Percentiles rank a stretch among this genome's conserved stretches.
Evolutionary conservation across 1,284 basidiomycete genomes (phyloP).

Genomic region (Cutaneotrichosporon sp.): DNA sequence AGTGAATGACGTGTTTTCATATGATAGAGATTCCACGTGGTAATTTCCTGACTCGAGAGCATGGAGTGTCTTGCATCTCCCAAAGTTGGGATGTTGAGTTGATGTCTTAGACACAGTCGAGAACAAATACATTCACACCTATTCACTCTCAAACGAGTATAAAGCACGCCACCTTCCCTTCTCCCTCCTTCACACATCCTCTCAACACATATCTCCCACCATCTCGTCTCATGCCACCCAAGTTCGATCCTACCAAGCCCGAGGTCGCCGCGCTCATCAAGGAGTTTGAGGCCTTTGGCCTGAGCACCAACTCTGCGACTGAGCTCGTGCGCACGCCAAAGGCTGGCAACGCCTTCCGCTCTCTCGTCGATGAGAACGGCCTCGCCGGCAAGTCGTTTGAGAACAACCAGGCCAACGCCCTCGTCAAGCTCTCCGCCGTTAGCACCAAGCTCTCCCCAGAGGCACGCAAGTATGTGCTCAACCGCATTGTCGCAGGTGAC

Average conservation of each 20-base stretch:
- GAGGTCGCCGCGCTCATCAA: conserved; percentile 58
- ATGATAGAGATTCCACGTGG: background rate
- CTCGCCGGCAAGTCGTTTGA: conserved; percentile 61
- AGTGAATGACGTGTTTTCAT: background rate
- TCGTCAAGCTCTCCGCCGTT: conserved; percentile 68
- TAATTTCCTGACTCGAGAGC: background rate
- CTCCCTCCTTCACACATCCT: background rate
- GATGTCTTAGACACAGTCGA: background rate
- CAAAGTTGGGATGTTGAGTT: background rate
- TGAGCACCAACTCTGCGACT: conserved; percentile 73
- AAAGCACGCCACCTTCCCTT: background rate
- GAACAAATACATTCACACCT: background rate
- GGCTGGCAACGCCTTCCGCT: conserved; percentile 67
- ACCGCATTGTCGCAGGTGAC: conserved; percentile 67
- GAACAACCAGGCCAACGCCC: conserved; percentile 75
- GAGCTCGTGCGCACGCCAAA: conserved; percentile 80
- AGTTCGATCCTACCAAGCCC: conserved; percentile 57
- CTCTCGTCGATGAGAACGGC: conserved; percentile 65
- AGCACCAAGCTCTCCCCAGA: conserved; percentile 62
- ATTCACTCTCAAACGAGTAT: background rate
- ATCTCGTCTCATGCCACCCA: conserved; percentile 54
- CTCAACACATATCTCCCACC: background rate
- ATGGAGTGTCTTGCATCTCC: background rate
- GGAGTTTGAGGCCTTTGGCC: conserved; percentile 76
- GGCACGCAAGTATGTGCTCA: conserved; percentile 68